Evolutionary conservation across 2,329 filamentous ascomycete genomes (phyloP), one percentile per base, ranked within the genome.

Genomic region (Colletotrichum sp.): DNA sequence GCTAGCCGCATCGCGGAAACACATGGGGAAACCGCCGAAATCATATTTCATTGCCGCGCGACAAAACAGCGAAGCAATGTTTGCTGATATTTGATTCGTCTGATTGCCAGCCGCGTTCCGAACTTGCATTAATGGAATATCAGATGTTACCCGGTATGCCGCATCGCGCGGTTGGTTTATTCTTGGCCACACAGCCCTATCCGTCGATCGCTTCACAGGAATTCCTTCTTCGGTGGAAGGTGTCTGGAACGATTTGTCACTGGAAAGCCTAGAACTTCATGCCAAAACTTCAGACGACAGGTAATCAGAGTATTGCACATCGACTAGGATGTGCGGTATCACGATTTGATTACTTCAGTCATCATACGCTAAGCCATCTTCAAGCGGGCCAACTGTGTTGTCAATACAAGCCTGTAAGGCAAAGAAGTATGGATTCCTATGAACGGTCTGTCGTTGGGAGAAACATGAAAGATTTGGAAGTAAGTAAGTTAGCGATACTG

Each of bases 1-100:
- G 58, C 58, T 32, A 32, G n/a, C 16, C 12, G 12, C 18, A 34
- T 61, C 18, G 28, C 58, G 30, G 58, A 61, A 61, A 34, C 58
- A 32, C 58, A 61, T 61, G 30, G 58, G 58, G 58, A 34, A 32
- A 52, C 43, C 43, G 43, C n/a, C n/a, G 6, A 24, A 52, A 52
- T 52, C n/a, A 52, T 52, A 24, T 21, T 52, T 52, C n/a, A 52
- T 52, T 52, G 43, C 43, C n/a, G 43, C 43, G n/a, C 43, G 43
- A 52, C 43, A 52, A 52, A 52, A 52, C 43, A 13, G 43, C 43
- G 43, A 5, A 13, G 12, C 12, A 24, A 21, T 52, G 43, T 21
- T 52, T 52, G 43, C 43, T 52, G n/a, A 52, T 21, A 5, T 8
- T 52, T 1, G 12, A 52, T 21, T 52, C 43, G 4, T 52, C 43